phyloP scores from a whole-genome alignment of 352 stramenopile species.

The Globisporangium polare region DNA sequence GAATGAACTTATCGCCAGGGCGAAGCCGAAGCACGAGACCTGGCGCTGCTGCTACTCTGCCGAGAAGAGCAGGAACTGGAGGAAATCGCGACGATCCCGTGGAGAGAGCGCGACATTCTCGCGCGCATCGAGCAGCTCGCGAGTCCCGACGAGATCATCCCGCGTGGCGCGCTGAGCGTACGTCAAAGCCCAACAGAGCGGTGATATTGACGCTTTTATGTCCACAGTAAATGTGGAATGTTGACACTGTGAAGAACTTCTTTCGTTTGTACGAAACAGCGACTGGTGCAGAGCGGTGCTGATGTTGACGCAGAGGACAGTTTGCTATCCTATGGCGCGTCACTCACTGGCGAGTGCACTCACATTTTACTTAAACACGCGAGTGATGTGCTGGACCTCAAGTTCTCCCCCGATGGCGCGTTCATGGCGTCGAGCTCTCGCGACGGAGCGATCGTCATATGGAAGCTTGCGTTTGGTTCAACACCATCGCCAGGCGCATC shows the following conservation, averaged over 20 bases:
- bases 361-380: conserved; percentile 43
- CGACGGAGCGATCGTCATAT: conserved; percentile 77
- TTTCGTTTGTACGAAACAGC: conserved; percentile 19
- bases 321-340: conserved; percentile 7
- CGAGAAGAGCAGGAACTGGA: conserved; percentile 34
- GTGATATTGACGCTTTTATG: no score
- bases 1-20: conserved; percentile 14
- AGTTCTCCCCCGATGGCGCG: conserved; percentile 76
- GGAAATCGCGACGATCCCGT: conserved; percentile 29
- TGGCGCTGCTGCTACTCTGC: conserved; percentile 61
- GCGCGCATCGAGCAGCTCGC: conserved; percentile 46
- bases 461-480: conserved; percentile 33
- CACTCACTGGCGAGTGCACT: conserved; percentile 33
- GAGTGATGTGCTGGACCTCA: conserved; percentile 60
- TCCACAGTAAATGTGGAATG: not conserved
- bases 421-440: conserved; percentile 76
- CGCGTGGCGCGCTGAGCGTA: conserved; percentile 53
- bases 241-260: not conserved
- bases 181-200: not conserved
- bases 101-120: conserved; percentile 45
- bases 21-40: conserved; percentile 43
- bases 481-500: not conserved
- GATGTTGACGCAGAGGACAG: conserved; percentile 22
- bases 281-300: conserved; percentile 28
- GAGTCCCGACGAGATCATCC: conserved; percentile 64